Conservation (phyloP, 2,329 filamentous ascomycete species). For the Beauveria australis region DNA sequence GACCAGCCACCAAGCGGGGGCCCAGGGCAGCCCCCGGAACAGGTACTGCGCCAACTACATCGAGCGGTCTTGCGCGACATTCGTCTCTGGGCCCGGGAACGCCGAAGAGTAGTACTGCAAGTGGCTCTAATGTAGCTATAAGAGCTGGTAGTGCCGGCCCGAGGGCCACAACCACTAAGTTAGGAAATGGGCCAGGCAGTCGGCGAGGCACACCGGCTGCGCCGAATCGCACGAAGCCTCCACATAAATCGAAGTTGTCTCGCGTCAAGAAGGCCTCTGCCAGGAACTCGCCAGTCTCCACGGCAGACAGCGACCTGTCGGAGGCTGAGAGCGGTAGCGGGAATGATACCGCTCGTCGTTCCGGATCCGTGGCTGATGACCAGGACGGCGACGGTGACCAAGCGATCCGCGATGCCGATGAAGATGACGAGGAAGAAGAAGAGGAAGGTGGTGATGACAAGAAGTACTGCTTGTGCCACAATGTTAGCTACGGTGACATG, state of each 20-base stretch:
- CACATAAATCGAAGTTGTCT: constrained; percentile 53
- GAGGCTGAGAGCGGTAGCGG: constrained; percentile 51
- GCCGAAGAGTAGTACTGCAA: constrained; percentile 37
- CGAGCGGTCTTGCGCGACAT: constrained; percentile 53
- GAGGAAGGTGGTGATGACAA: constrained; percentile 70
- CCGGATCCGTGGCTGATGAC: constrained; percentile 25
- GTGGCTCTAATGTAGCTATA: constrained; percentile 26
- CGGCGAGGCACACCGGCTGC: constrained; percentile 42
- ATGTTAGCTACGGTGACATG: constrained; percentile 81
- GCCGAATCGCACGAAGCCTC: constrained; percentile 39
- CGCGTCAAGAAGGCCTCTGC: constrained; percentile 51
- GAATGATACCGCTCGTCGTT: constrained; percentile 32
- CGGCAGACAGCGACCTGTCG: constrained; percentile 56
- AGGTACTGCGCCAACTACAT: constrained; percentile 40
- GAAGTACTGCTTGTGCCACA: constrained; percentile 77
- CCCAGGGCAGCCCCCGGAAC: constrained; percentile 40
- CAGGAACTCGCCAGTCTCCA: constrained; percentile 55
- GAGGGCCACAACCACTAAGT: constrained; percentile 40
- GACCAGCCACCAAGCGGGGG: constrained; percentile 47
- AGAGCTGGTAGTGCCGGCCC: constrained; percentile 55
- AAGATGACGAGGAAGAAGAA: constrained; percentile 58
- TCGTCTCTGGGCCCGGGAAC: constrained; percentile 56
- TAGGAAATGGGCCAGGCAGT: constrained; percentile 26
- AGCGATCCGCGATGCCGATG: constrained; percentile 44
- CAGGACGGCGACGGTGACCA: constrained; percentile 43